These are phyloP conservation scores for Extremus antarcticus DNA, from an alignment of 495 filamentous ascomycete genomes.

Conservation along the genomic window DNA sequence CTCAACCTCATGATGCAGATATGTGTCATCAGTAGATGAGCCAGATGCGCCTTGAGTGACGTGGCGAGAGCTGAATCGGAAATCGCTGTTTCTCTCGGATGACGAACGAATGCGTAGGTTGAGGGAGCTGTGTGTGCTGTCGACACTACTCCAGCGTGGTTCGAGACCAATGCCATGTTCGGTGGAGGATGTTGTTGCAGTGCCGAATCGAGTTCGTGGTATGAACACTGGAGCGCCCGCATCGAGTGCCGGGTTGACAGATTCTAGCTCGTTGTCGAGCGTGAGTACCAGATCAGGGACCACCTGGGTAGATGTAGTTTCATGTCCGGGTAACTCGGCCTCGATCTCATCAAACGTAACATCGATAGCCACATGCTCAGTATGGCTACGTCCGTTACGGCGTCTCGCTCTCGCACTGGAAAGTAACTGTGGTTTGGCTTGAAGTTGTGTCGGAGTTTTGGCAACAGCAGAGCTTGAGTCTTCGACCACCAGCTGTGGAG, in stretches of 20 bases:
- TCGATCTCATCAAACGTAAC: not conserved
- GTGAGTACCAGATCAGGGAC: constrained; percentile 7
- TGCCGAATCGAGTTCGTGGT: constrained; percentile 12
- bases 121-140: constrained; percentile 7
- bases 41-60: not conserved
- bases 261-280: not conserved
- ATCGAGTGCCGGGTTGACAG: not conserved
- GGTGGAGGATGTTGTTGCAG: not conserved
- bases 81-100: constrained; percentile 11
- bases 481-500: not conserved
- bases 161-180: not conserved
- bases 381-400: constrained; percentile 8
- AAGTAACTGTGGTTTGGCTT: not conserved
- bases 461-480: not conserved
- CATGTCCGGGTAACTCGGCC: not conserved
- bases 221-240: constrained; percentile 17
- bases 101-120: constrained; percentile 12
- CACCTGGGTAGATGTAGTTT: not conserved
- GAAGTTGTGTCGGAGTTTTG: not conserved
- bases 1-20: not conserved
- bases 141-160: constrained; percentile 7
- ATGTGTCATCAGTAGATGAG: not conserved
- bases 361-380: not conserved
- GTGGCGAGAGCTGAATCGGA: not conserved
- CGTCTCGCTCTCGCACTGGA: constrained; percentile 10